Evolutionary conservation across 2,329 filamentous ascomycete genomes (phyloP), one percentile per base, ranked within the genome.

Genomic region (Fusarium azukiicola): DNA sequence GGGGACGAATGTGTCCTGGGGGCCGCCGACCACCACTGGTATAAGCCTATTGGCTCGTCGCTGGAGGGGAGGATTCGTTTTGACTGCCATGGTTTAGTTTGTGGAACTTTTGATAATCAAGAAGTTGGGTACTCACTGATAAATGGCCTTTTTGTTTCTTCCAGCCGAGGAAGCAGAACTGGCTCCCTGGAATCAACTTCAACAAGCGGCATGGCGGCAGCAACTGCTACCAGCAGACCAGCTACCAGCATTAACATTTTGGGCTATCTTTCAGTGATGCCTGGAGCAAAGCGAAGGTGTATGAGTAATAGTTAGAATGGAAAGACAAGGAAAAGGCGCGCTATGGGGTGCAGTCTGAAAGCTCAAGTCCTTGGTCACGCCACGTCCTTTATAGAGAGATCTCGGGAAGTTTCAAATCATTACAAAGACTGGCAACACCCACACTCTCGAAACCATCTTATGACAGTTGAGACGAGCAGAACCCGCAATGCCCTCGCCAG

Each of bases 1-100:
- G 1, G 87, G 87, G 3, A 88, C 83, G 56, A 88, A 88, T 3
- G 84, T 84, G 66, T 85, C 85, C 69, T 88, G 87, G 9, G 82
- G 47, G 17, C 86, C 87, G 10, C 87, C 87, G 2, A 88, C 86
- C 2, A 88, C 82, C 10, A 88, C 87, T 5, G 87, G 84, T 44
- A 83, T 82, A 6, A 83, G 58, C 38, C 72, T 72, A 21, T 81
- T 83, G 52, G 78, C 79, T 64, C 79, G 71, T 3, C 40, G 56
- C 7, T 70, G 21, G 10, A 79, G 44, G 23, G 79, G 70, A 17
- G 56, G 56, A 40, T 64, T 38, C 75, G 73, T 47, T 50, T 73
- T 56, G 32, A 79, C 75, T 81, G 21, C 13, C 14, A 50, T 19
- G n/a, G 47, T 16, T 78, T 44, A 68, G 38, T 19, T 27, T 3